These are phyloP conservation scores for Neurospora sp. DNA, from an alignment of 495 filamentous ascomycete species.

Conservation along the genomic window DNA sequence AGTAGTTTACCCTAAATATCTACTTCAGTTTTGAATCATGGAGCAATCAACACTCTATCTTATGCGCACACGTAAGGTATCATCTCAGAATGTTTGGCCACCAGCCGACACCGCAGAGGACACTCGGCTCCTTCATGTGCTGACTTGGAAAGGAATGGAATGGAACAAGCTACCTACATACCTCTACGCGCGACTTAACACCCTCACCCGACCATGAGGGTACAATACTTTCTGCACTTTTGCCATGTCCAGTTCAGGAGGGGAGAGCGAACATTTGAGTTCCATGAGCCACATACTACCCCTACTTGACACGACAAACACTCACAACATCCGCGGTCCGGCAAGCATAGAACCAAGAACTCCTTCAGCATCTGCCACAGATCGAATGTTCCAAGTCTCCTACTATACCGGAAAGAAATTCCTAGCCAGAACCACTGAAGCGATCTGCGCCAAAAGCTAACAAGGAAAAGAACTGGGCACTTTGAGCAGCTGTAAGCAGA, in stretches of 20 bases:
- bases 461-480: not conserved
- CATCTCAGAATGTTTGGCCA: not conserved
- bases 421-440: not conserved
- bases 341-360: not conserved
- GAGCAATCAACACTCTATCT: not conserved
- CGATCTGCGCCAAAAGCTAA: not conserved
- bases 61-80: not conserved
- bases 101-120: not conserved
- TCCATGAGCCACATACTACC: not conserved
- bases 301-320: not conserved
- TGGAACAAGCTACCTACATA: not conserved
- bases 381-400: not conserved
- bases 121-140: not conserved
- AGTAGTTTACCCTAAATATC: not conserved
- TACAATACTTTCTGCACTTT: too few relatives aligned
- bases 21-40: not conserved
- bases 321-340: not conserved
- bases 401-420: not conserved
- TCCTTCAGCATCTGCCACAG: not conserved
- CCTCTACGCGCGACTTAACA: not conserved
- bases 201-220: not conserved
- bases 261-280: not conserved
- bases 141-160: not conserved
- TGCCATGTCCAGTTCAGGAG: not conserved
- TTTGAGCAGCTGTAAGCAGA: not conserved